Base-by-base conservation (phyloP, 306 rosid genomes). In the Leucaena leucocephala region DNA sequence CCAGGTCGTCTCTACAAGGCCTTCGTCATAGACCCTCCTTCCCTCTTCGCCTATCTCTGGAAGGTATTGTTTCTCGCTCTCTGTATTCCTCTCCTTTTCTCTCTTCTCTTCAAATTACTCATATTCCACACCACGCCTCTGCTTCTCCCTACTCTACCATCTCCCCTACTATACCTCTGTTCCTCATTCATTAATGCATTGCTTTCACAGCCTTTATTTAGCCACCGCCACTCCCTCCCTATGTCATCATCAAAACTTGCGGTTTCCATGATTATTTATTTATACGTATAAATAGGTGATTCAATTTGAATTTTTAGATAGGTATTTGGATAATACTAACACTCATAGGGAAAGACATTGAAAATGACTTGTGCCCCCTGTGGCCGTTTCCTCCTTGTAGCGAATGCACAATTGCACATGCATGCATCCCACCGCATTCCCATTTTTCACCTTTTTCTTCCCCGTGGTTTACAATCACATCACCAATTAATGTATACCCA, bases 21-120 rank as follows among this genome's bases (percentile, higher is more conserved):
- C 4, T 95, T 95, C 76, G 87, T 95, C 3, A 91, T 93, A n/a
- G 99, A 95, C 87, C 93, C 99, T 49, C 99, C 99, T 0, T 83
- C 94, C 2, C 86, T 95, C 16, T 95, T 95, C 81, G 81, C 98
- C 36, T 95, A 95, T 79, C 71, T 95, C 49, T 95, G 99, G 99
- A 95, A 95, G 99, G 99, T 95, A 87, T 7, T 54, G 1, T 27
- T 27, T 27, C 27, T 27, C 27, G 27, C 27, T 27, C 27, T 27
- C 39, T 36, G 2, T 36, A 36, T 40, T 40, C 43, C 43, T 40
- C 6, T 40, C 5, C 43, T 4, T 40, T 40, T 40, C 43, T 6
- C 6, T 49, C 0, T 4, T 49, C 55, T 17, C 59, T 17, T n/a
- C 27, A 17, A 52, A 17, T 52, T 17, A 8, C 10, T 46, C 9